Percentiles rank a stretch among this genome's conserved stretches.
phyloP scores from a whole-genome alignment of 2,329 filamentous ascomycete species.

The Neonectria hederae region DNA sequence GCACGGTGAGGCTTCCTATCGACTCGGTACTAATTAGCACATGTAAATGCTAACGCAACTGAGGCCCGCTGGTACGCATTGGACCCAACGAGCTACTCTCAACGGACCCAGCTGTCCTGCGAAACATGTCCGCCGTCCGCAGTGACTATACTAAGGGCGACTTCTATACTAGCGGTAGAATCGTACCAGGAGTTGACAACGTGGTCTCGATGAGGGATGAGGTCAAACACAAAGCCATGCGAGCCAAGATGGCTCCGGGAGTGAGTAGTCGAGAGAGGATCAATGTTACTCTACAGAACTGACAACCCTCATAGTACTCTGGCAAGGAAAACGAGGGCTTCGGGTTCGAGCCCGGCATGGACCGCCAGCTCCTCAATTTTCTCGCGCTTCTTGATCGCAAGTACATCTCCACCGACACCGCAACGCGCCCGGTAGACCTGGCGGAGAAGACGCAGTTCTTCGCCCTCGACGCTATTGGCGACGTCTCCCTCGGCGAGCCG shows the following conservation, averaged over 20 bases:
- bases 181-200: slow-evolving; percentile 64
- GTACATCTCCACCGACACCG: slow-evolving; percentile 53
- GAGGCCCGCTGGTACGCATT: slow-evolving; percentile 52
- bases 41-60: not conserved
- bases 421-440: slow-evolving; percentile 56
- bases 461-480: slow-evolving; percentile 63
- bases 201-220: slow-evolving; percentile 62
- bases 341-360: slow-evolving; percentile 52
- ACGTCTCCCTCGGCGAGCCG: slow-evolving; percentile 60
- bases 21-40: not conserved
- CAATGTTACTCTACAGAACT: not conserved
- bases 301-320: slow-evolving; percentile 52
- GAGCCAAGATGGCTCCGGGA: slow-evolving; percentile 56
- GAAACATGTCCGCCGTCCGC: slow-evolving; percentile 50
- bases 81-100: slow-evolving; percentile 55
- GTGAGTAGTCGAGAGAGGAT: slow-evolving; percentile 42
- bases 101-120: slow-evolving; percentile 51
- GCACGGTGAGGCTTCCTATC: slow-evolving; percentile 29
- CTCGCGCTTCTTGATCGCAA: slow-evolving; percentile 57
- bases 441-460: slow-evolving; percentile 62
- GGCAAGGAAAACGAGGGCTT: slow-evolving; percentile 59
- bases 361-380: slow-evolving; percentile 52
- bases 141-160: slow-evolving; percentile 48
- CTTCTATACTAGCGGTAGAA: slow-evolving; percentile 60
- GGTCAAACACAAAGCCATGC: slow-evolving; percentile 54